Evolutionary conservation across 306 rosid genomes (phyloP).

Genomic region (Canavalia ensiformis): DNA sequence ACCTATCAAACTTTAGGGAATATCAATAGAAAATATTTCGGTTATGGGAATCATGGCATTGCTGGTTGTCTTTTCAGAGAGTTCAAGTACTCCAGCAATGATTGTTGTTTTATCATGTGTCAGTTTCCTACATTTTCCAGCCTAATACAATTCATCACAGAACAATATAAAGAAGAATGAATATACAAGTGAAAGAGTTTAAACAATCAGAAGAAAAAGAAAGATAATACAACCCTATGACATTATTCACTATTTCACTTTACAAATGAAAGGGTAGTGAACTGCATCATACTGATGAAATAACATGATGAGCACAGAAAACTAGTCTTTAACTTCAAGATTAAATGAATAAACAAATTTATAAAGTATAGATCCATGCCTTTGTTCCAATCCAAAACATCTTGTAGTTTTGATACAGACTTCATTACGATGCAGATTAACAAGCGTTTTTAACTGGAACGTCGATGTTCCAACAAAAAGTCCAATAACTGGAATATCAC

Average conservation of each 20-base stretch:
- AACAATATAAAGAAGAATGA: conserved; percentile 30
- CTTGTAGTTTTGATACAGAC: conserved; percentile 54
- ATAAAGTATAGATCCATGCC: not conserved
- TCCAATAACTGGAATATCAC: conserved; percentile 80
- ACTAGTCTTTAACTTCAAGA: conserved; percentile 20
- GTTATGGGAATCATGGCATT: conserved; percentile 93
- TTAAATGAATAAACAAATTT: conserved; percentile 2
- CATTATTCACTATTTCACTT: too few relatives aligned
- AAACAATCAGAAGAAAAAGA: too few relatives aligned
- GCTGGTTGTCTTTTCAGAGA: conserved; percentile 77
- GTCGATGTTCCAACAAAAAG: conserved; percentile 79
- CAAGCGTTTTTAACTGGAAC: conserved; percentile 93
- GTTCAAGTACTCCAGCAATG: conserved; percentile 96
- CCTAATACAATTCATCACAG: conserved; percentile 61
- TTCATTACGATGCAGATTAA: conserved; percentile 93
- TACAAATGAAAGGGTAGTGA: too few relatives aligned
- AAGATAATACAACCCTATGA: too few relatives aligned
- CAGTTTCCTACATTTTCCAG: conserved; percentile 98
- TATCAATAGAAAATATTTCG: conserved; percentile 78
- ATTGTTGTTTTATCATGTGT: conserved; percentile 92
- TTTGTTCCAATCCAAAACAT: not conserved
- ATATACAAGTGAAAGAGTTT: too few relatives aligned
- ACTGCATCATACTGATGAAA: not conserved
- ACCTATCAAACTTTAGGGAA: conserved; percentile 87
- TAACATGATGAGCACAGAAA: conserved; percentile 4